Evolutionary conservation across 371 early-diverging fungal genomes (phyloP), one percentile per base, ranked within the genome.

Genomic region (Rhizopus arrhizus): DNA sequence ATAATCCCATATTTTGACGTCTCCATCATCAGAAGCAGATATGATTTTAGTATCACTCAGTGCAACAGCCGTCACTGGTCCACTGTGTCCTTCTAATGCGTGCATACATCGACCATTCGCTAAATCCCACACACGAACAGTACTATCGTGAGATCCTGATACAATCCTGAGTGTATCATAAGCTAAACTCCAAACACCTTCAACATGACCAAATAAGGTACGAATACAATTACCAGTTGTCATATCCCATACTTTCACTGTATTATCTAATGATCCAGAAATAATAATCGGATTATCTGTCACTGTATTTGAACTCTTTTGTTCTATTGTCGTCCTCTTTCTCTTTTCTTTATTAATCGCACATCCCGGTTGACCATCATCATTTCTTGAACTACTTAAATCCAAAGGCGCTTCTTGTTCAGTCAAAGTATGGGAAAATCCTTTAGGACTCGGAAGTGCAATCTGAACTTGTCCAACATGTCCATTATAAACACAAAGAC

Each of bases 91-190:
- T 33, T 80, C 76, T 45, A 95, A 72, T 1, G 92, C 89, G 61
- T 92, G 86, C 67, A 94, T 77, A 62, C 86, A 84, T 31, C 87
- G 71, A 8, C 95, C 97, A 35, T 87, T 89, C 52, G 93, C 91
- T 11, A 91, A 76, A 69, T 97, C 97, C 99, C 99, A 99, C 34
- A 98, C 83, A 58, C 92, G 91, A 16, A 99, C 83, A 0, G 88
- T 85, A 3, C 87, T 85, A 63, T 98, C 99, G 61, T 94, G 88
- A 11, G 93, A 89, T 0, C 95, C 97, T 55, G 93, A 91, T 3
- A 95, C 91, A 33, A 98, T 89, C 9, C 97, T 85, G 53, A 97
- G 82, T 43, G 91, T 88, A 70, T 97, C 95, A 65, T 92, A 91
- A 4, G 94, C 93, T 33, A 91, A 59, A 1, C 91, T 85, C 86